A percentile compares a stretch with the other conserved stretches of the same genome.
Conservation (phyloP, 139 green algal genomes). For the Micromonas commoda region DNA sequence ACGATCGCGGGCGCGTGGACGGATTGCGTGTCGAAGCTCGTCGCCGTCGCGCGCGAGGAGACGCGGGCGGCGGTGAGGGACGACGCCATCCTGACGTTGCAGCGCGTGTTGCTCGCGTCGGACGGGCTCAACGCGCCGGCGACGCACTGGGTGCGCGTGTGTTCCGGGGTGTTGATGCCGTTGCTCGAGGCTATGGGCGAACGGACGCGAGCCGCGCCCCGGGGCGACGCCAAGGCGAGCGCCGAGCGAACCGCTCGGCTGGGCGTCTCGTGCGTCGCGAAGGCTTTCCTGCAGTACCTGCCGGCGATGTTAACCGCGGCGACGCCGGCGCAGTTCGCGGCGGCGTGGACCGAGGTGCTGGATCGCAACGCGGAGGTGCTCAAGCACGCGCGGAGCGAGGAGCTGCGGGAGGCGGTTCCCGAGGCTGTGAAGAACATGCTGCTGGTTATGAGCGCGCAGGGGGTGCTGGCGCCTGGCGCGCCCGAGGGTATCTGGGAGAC, state of each 20-base stretch:
- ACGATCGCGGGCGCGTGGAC: constrained; percentile 42
- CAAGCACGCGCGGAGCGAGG: constrained; percentile 52
- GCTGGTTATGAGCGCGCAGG: constrained; percentile 74
- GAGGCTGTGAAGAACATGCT: constrained; percentile 93
- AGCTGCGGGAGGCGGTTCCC: constrained; percentile 72
- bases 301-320: constrained; percentile 16
- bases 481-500: constrained; percentile 1
- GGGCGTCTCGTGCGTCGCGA: constrained; percentile 55
- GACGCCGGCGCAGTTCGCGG: constrained; percentile 42
- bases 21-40: constrained; percentile 44
- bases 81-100: constrained; percentile 52
- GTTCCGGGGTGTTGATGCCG: constrained; percentile 25
- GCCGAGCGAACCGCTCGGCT: constrained; percentile 54
- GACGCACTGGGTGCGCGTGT: constrained; percentile 45
- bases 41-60: constrained; percentile 41
- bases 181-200: not conserved
- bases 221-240: constrained; percentile 28
- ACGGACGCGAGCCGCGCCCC: not conserved
- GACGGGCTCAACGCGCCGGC: constrained; percentile 54
- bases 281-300: constrained; percentile 50
- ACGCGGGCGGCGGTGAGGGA: constrained; percentile 47
- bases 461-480: constrained; percentile 30
- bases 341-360: constrained; percentile 50
- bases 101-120: constrained; percentile 57
- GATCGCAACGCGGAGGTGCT: constrained; percentile 26